phyloP scores from a whole-genome alignment of 208 protist species.

The Leishmania turanica region DNA sequence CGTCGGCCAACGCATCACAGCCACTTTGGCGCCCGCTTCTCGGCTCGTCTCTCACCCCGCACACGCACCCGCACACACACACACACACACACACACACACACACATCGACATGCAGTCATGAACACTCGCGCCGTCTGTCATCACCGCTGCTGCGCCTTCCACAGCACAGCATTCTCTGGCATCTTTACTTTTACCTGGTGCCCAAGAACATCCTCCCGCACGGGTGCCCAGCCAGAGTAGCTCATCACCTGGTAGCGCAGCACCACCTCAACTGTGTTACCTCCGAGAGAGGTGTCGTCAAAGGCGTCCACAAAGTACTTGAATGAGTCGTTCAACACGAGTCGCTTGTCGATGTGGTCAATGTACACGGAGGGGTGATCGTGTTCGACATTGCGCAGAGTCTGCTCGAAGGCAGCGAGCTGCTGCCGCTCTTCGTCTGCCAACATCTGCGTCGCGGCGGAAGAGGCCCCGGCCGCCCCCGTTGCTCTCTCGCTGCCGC shows the following conservation, averaged over 20 bases:
- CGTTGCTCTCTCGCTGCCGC: neutral
- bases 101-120: neutral
- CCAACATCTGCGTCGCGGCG: conserved; percentile 27
- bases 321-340: conserved; percentile 51
- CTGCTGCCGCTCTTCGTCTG: conserved; percentile 46
- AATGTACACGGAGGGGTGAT: conserved; percentile 33
- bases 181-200: conserved; percentile 14
- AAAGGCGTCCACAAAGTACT: conserved; percentile 69
- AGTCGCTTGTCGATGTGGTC: conserved; percentile 42
- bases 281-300: conserved; percentile 20
- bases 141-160: neutral
- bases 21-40: neutral
- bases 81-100: neutral
- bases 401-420: conserved; percentile 22
- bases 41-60: neutral
- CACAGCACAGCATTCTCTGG: conserved; percentile 1
- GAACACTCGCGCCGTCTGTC: too few species aligned
- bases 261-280: conserved; percentile 42
- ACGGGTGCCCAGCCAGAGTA: conserved; percentile 68
- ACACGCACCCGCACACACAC: neutral
- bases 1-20: neutral
- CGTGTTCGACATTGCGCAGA: conserved; percentile 25
- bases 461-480: neutral
- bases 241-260: conserved; percentile 82
- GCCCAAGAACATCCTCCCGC: conserved; percentile 37